Evolutionary conservation across 768 basidiomycete species (phyloP), one percentile per base, ranked within the genome.

Genomic region (Clitopilus hobsonii): DNA sequence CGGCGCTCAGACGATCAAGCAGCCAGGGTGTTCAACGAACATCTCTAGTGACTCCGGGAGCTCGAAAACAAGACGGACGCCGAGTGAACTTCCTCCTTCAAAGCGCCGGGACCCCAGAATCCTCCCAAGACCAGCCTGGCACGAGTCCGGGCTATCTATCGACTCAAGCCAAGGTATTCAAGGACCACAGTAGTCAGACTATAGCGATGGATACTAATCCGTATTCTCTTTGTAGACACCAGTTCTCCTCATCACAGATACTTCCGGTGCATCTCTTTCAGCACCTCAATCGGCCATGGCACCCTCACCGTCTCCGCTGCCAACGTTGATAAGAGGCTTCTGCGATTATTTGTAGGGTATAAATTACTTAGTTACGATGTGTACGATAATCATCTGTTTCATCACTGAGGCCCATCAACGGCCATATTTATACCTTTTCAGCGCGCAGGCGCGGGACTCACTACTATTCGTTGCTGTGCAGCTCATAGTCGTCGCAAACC

Each of bases 381-480:
- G 11, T 45, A 23, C 16, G 41, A 45, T 20, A 45, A 45, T 3
- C 22, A 45, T 45, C 41, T 45, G 41, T 45, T 45, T 45, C 41
- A 45, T 45, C 41, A 23, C 11, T 20, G 22, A 16, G 5, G 32
- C n/a, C 13, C 32, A 36, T 36, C 32, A 36, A 18, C 41, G 22
- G 22, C 22, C 41, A 45, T 45, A 45, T 45, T 45, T 45, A 45
- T 45, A 45, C 41, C 6, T 23, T 45, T 45, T 45, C 41, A 23
- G 41, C 2, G 10, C 22, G n/a, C 8, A 10, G n/a, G 41, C 41
- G 41, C 8, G n/a, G 10, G 22, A 3, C 41, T 20, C 8, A 23
- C 55, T 54, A 18, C 58, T 58, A 54, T 53, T 55, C 60, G 55
- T 62, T 61, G 61, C 60, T 61, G 63, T 45, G 63, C 61, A 54